Evolutionary conservation across 108 stramenopile species (phyloP), one percentile per base, ranked within the genome.

Genomic region (Nitzschia putrida): DNA sequence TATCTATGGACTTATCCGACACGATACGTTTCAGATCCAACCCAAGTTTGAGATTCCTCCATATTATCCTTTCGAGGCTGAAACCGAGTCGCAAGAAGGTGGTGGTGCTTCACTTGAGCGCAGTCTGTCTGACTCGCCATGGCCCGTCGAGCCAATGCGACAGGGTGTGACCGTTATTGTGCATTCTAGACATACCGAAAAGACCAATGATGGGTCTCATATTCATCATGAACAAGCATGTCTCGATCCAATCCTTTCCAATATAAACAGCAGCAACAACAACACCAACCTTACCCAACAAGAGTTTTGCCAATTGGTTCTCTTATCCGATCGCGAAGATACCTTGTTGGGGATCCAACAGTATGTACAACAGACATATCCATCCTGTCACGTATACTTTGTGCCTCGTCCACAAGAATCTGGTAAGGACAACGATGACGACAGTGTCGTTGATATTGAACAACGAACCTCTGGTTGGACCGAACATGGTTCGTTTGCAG

Each of bases 401-500:
- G 7, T 57, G 3, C 12, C 44, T 57, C 55, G 55, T 0, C 41
- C 13, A 22, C 61, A 63, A 37, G 71, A 54, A 16, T 0, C 24
- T 10, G 63, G 53, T 0, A 1, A 1, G 4, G 29, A 34, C 1
- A 4, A 34, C 1, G 29, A 34, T 3, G 29, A 34, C 1, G 29
- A 34, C 1, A 34, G 29, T 34, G 4, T 34, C 29, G 29, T 3
- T 4, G 29, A 4, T 34, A 34, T 34, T 4, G 29, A 34, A 34
- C 29, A 34, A 34, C 29, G 29, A 34, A 13, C n/a, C 1, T 56
- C 53, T 10, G 43, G 18, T 24, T 13, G 16, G 26, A 8, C 12
- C 1, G 71, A 72, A 64, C 71, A 72, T 55, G 71, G 71, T 0
- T 53, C 61, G 26, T 72, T 44, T 40, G 50, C 71, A 22, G 71